Conservation (phyloP, 225 moss, liverwort and hornwort species). For the Thuidium tamariscinum region DNA sequence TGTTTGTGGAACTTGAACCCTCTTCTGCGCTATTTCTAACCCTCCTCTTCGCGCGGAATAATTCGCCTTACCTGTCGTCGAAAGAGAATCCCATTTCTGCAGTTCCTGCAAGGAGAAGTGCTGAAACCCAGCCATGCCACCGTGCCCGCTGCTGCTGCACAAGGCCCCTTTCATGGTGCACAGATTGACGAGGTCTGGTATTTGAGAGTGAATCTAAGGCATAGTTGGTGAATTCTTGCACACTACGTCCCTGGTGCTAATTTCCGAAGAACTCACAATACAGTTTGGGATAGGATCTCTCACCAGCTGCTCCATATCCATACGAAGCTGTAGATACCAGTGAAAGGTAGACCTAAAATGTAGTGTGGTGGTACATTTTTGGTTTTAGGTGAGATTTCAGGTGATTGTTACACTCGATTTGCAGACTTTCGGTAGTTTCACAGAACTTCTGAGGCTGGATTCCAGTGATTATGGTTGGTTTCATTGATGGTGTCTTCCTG, state of each 20-base stretch:
- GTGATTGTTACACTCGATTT: neutral
- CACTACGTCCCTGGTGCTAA: neutral
- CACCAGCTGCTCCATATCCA: neutral
- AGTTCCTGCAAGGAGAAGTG: neutral
- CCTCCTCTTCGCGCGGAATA: neutral
- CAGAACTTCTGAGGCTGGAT: neutral
- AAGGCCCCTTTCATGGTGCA: conserved; percentile 9
- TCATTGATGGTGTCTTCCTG: neutral
- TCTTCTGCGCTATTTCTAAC: neutral
- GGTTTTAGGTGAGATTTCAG: neutral
- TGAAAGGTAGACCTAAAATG: neutral
- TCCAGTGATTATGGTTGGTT: too few relatives aligned
- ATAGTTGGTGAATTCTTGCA: neutral
- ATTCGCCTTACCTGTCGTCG: neutral
- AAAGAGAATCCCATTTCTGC: neutral
- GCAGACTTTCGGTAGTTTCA: neutral
- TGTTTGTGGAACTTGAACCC: neutral
- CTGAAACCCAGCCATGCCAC: neutral
- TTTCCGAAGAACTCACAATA: neutral
- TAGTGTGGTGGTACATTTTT: neutral
- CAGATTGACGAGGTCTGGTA: neutral
- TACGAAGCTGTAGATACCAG: neutral
- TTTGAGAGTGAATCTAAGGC: neutral
- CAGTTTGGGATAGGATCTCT: neutral
- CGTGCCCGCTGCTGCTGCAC: neutral